Evolutionary conservation across 495 filamentous ascomycete genomes (phyloP), one percentile per base, ranked within the genome.

Genomic region (Penicillium bovifimosum): DNA sequence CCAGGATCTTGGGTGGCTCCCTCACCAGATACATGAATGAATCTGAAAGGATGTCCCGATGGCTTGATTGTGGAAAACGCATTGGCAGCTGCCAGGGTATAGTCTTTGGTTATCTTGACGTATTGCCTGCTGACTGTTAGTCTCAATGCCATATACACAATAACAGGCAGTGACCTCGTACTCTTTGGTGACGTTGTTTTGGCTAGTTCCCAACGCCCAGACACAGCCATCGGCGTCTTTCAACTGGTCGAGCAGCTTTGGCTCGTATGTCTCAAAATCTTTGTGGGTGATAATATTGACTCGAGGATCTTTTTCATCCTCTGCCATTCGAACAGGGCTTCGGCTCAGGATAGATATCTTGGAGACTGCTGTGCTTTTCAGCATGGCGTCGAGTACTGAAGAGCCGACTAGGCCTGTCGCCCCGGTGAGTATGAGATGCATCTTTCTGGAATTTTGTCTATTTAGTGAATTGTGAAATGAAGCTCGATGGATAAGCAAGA

Each of bases 361-460:
- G 34, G 76, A 76, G 53, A 89, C 62, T 2, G 70, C 64, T 18
- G 72, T 68, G 28, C 72, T 79, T 41, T 69, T 74, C 49, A 89
- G 73, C 76, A 88, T 86, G 46, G 77, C 72, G 46, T 84, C 76
- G 1, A 89, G 75, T 18, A 81, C 79, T 20, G 70, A 79, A 5
- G 79, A 80, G 66, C 86, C 86, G 14, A 88, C 80, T 4, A 88
- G 76, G 53, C 86, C 86, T 0, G 86, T 90, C 7, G 86, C 86
- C 32, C 86, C 86, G 0, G 86, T 89, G 35, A 89, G 77, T 47
- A 90, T 83, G 51, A 90, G 71, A 74, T 86, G 86, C 84, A 87
- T 86, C 5, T 44, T 58, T 53, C 10, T 18, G n/a, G n/a, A n/a
- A n/a, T n/a, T n/a, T n/a, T n/a, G n/a, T n/a, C n/a, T n/a, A n/a